A percentile compares a stretch with the other conserved stretches of the same genome.
phyloP scores from a whole-genome alignment of 1,139 yeast genomes.

The Trichomonascaceae sp. region DNA sequence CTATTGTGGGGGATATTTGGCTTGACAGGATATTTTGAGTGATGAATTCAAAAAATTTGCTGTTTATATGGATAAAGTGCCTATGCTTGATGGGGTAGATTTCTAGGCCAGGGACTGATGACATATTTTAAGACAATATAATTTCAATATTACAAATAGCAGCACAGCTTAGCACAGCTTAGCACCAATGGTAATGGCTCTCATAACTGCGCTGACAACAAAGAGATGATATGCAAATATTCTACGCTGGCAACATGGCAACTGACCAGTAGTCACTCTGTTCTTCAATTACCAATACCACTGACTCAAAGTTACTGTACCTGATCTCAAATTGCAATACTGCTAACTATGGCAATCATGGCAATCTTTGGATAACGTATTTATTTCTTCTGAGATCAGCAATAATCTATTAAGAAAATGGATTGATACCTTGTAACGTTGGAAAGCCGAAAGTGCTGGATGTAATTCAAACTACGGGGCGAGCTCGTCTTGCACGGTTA shows the following conservation, averaged over 20 bases:
- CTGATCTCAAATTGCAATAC: slow-evolving; percentile 74
- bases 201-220: not conserved
- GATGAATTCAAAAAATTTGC: too few species aligned
- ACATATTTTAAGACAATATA: too few species aligned
- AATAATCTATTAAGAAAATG: slow-evolving; percentile 42
- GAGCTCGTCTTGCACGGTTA: slow-evolving; percentile 98
- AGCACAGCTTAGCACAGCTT: too few species aligned
- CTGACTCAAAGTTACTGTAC: slow-evolving; percentile 67
- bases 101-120: too few species aligned
- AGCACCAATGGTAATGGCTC: not conserved
- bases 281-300: slow-evolving; percentile 79
- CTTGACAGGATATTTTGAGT: not conserved
- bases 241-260: slow-evolving; percentile 72
- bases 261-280: slow-evolving; percentile 71
- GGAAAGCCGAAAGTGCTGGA: slow-evolving; percentile 89
- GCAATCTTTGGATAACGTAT: slow-evolving; percentile 55
- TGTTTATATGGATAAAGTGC: too few species aligned
- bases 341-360: slow-evolving; percentile 68
- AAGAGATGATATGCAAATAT: slow-evolving; percentile 65
- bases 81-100: too few species aligned
- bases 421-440: slow-evolving; percentile 72
- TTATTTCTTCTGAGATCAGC: slow-evolving; percentile 74
- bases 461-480: slow-evolving; percentile 62
- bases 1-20: not conserved
- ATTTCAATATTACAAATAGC: too few species aligned